Evolutionary conservation across 2,329 filamentous ascomycete genomes (phyloP), one percentile per base, ranked within the genome.

Genomic region (Penicillium digitatum): DNA sequence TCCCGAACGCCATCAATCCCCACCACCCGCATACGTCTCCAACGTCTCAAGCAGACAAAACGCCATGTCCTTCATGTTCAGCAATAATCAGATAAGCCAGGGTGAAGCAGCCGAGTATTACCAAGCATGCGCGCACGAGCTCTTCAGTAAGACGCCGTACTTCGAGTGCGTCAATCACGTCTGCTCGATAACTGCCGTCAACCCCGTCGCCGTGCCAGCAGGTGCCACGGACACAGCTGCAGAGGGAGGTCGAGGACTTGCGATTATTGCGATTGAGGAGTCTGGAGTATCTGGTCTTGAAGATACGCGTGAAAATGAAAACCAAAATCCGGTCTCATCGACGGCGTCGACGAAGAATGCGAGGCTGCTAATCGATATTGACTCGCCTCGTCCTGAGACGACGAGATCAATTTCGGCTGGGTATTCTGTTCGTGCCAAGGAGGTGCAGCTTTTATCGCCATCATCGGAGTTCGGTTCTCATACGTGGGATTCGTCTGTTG

Each of bases 101-200:
- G 73, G 74, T 3, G 58, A 64, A 24, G 72, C 73, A 1, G 72
- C 74, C 3, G 74, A 76, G 52, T 76, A 76, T 54, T 76, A 73
- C 48, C 75, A 77, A 61, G 77, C 76, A 5, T 76, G 74, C 58
- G 72, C 75, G 1, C 71, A 78, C 56, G 76, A 78, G 42, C 58
- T 74, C n/a, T 69, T 76, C 49, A 75, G 69, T 46, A 66, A 68
- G 18, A 67, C 62, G 8, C 71, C 73, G 0, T 78, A 73, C 56
- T 78, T 78, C 45, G 72, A 77, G 55, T 78, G 76, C 48, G 51
- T 70, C 14, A 74, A 76, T 46, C 76, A 78, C 58, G 63, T 72
- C 18, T 77, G 75, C 49, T 74, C 71, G 0, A 66, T 74, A 18
- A 74, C 72, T 1, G 65, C 68, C 2, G 58, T 60, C 12, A 59